These are phyloP conservation scores for Phytophthora pini DNA, from an alignment of 352 stramenopile species.

Conservation along the genomic window DNA sequence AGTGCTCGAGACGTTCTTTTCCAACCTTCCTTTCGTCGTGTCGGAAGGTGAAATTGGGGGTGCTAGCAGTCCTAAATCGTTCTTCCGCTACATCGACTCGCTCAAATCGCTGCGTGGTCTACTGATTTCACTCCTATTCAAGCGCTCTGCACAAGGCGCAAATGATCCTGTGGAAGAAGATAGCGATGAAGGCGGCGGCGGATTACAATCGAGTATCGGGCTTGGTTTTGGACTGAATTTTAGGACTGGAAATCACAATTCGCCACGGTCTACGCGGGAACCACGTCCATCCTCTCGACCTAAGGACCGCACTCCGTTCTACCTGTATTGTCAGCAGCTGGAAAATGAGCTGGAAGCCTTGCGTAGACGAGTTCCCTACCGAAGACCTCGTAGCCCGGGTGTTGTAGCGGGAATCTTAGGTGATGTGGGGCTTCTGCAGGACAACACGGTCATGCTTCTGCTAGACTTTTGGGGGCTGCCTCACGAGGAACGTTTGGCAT, in stretches of 20 bases:
- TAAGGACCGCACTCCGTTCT: constrained; percentile 44
- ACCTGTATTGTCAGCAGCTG: constrained; percentile 70
- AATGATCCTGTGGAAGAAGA: constrained; percentile 19
- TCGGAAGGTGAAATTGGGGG: constrained; percentile 42
- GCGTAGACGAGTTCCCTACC: constrained; percentile 36
- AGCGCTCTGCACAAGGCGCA: constrained; percentile 11
- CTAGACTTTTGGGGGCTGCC: constrained; percentile 76
- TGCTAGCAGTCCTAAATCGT: constrained; percentile 46
- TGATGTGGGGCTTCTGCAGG: constrained; percentile 60
- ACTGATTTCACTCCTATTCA: constrained; percentile 62
- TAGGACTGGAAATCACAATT: constrained; percentile 6
- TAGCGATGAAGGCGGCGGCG: constrained; percentile 27
- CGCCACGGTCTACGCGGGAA: constrained; percentile 1
- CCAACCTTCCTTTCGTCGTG: constrained; percentile 60
- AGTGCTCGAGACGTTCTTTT: constrained; percentile 76
- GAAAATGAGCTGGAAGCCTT: constrained; percentile 63
- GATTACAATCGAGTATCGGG: constrained; percentile 28
- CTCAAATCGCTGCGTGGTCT: constrained; percentile 61
- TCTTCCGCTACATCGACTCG: constrained; percentile 64
- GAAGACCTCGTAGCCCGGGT: constrained; percentile 28
- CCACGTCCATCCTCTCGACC: neutral
- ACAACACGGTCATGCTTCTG: constrained; percentile 65
- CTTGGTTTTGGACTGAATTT: constrained; percentile 37
- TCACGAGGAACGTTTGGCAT: constrained; percentile 58
- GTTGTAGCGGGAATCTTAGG: constrained; percentile 30